Evolutionary conservation across 2,329 filamentous ascomycete species (phyloP).

Genomic region (Gremmenia infestans): DNA sequence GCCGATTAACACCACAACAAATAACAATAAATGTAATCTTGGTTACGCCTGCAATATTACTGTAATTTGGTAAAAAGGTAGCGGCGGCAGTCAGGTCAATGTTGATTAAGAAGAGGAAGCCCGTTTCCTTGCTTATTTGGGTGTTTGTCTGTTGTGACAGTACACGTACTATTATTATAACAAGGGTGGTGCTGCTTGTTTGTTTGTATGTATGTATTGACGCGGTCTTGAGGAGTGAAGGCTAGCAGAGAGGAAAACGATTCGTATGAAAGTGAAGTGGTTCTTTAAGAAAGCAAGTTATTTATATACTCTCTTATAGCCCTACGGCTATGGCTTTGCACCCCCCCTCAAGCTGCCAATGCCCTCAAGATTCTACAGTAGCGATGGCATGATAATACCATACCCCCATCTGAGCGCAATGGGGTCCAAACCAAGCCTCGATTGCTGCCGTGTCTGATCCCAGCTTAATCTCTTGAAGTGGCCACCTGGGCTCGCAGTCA

Average conservation of each 20-base stretch:
- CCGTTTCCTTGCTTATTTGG: no score
- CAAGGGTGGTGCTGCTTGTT: not conserved
- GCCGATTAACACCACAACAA: not conserved
- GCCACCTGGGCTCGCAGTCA: not conserved
- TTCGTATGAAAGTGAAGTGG: no score
- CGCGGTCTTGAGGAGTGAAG: not conserved
- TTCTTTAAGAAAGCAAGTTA: no score
- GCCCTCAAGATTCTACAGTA: not conserved
- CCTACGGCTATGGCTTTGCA: no score
- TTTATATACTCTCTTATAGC: no score
- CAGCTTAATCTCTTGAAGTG: not conserved
- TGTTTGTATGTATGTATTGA: not conserved
- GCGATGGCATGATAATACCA: not conserved
- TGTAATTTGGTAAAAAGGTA: not conserved
- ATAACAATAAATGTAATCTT: not conserved
- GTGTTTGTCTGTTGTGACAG: no score
- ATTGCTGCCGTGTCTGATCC: not conserved
- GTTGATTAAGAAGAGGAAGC: not conserved
- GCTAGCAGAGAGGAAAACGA: no score
- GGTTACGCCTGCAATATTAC: not conserved
- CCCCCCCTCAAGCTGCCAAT: not conserved
- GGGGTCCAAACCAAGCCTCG: not conserved
- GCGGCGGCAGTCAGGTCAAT: not conserved
- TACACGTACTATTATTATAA: not conserved
- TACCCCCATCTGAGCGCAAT: not conserved